These are phyloP conservation scores for Leptographium procerum DNA, from an alignment of 2,329 filamentous ascomycete genomes.

Conservation along the genomic window DNA sequence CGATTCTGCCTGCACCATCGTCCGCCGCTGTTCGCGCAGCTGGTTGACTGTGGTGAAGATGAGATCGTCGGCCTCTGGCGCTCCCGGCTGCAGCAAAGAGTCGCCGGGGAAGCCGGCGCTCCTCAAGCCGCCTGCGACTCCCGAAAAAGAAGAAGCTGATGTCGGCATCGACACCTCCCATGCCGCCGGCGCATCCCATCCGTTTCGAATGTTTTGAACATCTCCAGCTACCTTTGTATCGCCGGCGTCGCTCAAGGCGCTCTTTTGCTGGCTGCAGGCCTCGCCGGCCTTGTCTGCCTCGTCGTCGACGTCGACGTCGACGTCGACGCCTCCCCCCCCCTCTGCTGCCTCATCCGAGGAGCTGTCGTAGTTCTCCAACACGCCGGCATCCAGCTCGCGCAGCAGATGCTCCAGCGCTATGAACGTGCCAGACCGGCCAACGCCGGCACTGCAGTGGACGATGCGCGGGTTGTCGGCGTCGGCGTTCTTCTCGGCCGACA, in stretches of 20 bases:
- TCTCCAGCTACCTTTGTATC: background rate
- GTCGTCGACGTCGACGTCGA: too few species aligned
- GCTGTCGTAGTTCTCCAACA: slow-evolving; percentile 38
- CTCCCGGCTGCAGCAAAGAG: background rate
- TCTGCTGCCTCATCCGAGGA: background rate
- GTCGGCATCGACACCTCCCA: background rate
- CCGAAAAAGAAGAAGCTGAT: background rate
- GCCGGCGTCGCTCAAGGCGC: slow-evolving; percentile 19
- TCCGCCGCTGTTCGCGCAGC: slow-evolving; percentile 76
- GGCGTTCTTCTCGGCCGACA: slow-evolving; percentile 49
- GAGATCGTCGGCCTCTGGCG: slow-evolving; percentile 8
- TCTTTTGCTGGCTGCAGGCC: background rate
- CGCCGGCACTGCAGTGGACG: slow-evolving; percentile 80
- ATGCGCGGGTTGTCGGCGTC: slow-evolving; percentile 60
- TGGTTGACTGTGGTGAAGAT: slow-evolving; percentile 69
- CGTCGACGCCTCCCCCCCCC: background rate
- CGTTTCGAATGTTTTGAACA: too few species aligned
- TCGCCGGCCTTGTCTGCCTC: background rate
- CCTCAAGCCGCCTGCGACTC: background rate
- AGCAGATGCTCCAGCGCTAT: slow-evolving; percentile 91
- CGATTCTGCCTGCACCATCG: slow-evolving; percentile 84
- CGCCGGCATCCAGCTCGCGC: slow-evolving; percentile 66
- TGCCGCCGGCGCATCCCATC: too few species aligned
- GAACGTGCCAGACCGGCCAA: slow-evolving; percentile 89
- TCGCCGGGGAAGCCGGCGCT: background rate